Evolutionary conservation across 75 land plant genomes (phyloP).

Genomic region (Cryptomeria japonica): DNA sequence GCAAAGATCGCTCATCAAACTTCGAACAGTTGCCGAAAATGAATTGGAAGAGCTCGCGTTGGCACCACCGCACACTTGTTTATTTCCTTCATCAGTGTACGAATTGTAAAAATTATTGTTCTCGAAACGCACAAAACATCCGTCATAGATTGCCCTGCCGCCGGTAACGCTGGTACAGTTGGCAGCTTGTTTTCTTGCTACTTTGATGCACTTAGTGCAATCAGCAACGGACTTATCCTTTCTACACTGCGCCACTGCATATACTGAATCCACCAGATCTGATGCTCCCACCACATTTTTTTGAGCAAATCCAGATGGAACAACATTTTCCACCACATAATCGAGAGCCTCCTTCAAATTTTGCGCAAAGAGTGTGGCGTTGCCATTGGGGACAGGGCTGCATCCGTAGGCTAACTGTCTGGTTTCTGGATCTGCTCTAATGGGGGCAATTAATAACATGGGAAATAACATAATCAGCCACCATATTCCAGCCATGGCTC

Average conservation of each 20-base stretch:
- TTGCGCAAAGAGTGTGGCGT: slow-evolving; percentile 19
- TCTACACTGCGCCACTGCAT: slow-evolving; percentile 24
- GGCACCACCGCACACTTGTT: slow-evolving; percentile 12
- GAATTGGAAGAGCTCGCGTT: not conserved
- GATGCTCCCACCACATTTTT: not conserved
- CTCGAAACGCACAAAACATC: slow-evolving; percentile 41
- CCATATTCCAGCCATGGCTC: too few relatives aligned
- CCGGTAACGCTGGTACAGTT: slow-evolving; percentile 7
- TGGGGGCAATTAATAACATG: too few relatives aligned
- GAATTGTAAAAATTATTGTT: slow-evolving; percentile 28
- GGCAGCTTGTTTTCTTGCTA: too few relatives aligned
- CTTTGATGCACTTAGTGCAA: too few relatives aligned
- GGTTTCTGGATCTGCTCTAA: slow-evolving; percentile 19
- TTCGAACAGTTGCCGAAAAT: not conserved
- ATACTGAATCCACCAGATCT: slow-evolving; percentile 21
- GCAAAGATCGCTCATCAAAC: too few relatives aligned
- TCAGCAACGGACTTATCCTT: too few relatives aligned
- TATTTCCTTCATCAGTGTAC: slow-evolving; percentile 17
- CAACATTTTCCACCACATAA: not conserved
- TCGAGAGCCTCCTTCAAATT: slow-evolving; percentile 30
- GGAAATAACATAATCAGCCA: too few relatives aligned
- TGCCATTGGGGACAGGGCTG: slow-evolving; percentile 30
- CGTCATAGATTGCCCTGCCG: slow-evolving; percentile 37
- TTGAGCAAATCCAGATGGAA: slow-evolving; percentile 20
- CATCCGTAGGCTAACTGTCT: not conserved